Conservation (phyloP, 192 early-diverging fungal genomes). For the Phycomyces blakesleeanus region DNA sequence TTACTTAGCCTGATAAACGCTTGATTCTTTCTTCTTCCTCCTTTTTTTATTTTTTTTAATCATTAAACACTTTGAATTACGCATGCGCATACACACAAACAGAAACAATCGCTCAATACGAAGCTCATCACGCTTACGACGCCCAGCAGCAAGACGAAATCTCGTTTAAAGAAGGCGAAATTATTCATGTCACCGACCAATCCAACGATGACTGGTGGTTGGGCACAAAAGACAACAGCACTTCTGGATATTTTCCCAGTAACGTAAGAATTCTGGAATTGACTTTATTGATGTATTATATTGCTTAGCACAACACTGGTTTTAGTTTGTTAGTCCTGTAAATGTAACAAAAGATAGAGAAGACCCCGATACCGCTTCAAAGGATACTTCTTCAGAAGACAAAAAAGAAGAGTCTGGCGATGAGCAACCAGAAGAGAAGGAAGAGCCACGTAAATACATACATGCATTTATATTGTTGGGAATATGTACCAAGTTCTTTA, state of each 20-base stretch:
- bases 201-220: constrained; percentile 53
- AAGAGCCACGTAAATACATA: neutral
- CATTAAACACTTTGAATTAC: no score
- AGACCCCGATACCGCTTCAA: neutral
- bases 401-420: neutral
- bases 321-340: constrained; percentile 22
- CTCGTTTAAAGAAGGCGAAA: constrained; percentile 51
- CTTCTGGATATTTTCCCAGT: constrained; percentile 42
- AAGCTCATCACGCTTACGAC: constrained; percentile 47
- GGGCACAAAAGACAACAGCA: constrained; percentile 33
- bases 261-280: constrained; percentile 36
- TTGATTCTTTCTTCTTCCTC: no score
- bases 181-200: constrained; percentile 53
- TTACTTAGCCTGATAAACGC: no score
- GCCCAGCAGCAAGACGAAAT: constrained; percentile 64
- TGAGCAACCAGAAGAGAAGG: neutral
- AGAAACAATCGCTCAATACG: no score
- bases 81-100: no score
- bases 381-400: neutral
- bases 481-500: no score
- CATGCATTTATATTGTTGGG: no score
- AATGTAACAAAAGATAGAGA: neutral
- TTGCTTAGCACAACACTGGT: no score
- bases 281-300: neutral
- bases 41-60: no score